A percentile compares a stretch with the other conserved stretches of the same genome.
phyloP scores from a whole-genome alignment of 352 stramenopile genomes.

The Phytophthora boehmeriae region DNA sequence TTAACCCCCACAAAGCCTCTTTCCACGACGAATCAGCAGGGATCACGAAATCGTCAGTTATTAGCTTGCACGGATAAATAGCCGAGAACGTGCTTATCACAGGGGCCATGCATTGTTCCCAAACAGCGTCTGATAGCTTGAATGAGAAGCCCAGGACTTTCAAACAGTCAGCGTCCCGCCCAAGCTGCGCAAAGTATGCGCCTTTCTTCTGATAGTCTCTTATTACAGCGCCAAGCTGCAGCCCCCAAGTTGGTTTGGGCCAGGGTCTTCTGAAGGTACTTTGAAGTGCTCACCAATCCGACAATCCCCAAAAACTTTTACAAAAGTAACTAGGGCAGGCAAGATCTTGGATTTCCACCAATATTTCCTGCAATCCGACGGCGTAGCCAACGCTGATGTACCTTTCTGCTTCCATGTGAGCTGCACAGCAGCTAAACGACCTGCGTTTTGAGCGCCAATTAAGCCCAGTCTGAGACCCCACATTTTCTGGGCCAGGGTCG shows the following conservation, averaged over 20 bases:
- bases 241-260: slow-evolving; percentile 28
- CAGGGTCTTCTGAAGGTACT: slow-evolving; percentile 30
- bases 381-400: background rate
- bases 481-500: slow-evolving; percentile 26
- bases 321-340: slow-evolving; percentile 26
- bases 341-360: slow-evolving; percentile 28
- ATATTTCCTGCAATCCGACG: slow-evolving; percentile 10
- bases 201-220: slow-evolving; percentile 22
- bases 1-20: slow-evolving; percentile 33
- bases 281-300: slow-evolving; percentile 24
- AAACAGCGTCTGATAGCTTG: slow-evolving; percentile 20
- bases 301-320: slow-evolving; percentile 31
- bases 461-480: slow-evolving; percentile 29
- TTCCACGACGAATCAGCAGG: slow-evolving; percentile 23
- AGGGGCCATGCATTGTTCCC: slow-evolving; percentile 21
- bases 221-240: slow-evolving; percentile 25
- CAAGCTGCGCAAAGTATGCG: slow-evolving; percentile 30
- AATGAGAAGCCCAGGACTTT: slow-evolving; percentile 25
- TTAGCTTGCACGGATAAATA: slow-evolving; percentile 14
- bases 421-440: slow-evolving; percentile 12
- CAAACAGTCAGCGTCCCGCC: slow-evolving; percentile 29
- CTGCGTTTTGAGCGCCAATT: slow-evolving; percentile 20
- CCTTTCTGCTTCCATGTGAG: slow-evolving; percentile 17
- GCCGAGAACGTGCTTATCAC: slow-evolving; percentile 26
- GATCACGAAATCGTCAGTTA: slow-evolving; percentile 29